Base-by-base conservation (phyloP, 106 monocot species). In the Chionographis japonica region DNA sequence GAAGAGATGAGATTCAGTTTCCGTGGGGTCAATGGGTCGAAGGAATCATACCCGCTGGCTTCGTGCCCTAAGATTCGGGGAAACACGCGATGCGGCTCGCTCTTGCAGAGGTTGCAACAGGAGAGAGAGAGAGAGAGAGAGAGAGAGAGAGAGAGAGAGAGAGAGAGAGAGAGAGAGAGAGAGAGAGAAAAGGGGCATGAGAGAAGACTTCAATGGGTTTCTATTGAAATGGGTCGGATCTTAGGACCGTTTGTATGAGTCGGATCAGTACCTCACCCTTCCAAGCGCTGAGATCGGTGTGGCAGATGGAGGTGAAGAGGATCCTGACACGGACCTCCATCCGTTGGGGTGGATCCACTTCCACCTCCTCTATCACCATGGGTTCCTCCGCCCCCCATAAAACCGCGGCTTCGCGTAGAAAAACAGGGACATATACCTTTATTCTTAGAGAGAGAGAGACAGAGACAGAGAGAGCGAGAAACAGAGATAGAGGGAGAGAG, bases 31-130 rank as follows among this genome's bases (percentile, higher is more conserved):
- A 1, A 8, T 52, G 36, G n/a, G 49, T 62, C 4, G 5, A 66
- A 12, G 4, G 40, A 4, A 37, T 19, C 49, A 67, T 70, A 91
- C 91, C 91, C 91, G 50, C 81, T 72, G 13, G 91, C 91, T 66
- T 91, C 91, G 56, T 91, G 91, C 55, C 91, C 91, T 11, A 91
- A 59, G 41, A 91, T 87, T 3, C 91, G 87, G 19, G 91, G 87
- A 61, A 64, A 91, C 12, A 49, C 74, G 0, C 78, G 73, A 11
- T 91, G 90, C 14, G 50, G 12, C 49, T 84, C 84, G 60, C 72
- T 84, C 84, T 90, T 16, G 4, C 0, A 13, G 42, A 66, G 5
- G 0, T 10, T 35, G 37, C 66, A 8, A 40, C 58, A 5, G 16
- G 7, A 8, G 63, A 6, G n/a, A 8, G 37, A 66, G 19, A 27